Evolutionary conservation across 306 rosid species (phyloP), one percentile per base, ranked within the genome.

Genomic region (Potentilla sterilis): DNA sequence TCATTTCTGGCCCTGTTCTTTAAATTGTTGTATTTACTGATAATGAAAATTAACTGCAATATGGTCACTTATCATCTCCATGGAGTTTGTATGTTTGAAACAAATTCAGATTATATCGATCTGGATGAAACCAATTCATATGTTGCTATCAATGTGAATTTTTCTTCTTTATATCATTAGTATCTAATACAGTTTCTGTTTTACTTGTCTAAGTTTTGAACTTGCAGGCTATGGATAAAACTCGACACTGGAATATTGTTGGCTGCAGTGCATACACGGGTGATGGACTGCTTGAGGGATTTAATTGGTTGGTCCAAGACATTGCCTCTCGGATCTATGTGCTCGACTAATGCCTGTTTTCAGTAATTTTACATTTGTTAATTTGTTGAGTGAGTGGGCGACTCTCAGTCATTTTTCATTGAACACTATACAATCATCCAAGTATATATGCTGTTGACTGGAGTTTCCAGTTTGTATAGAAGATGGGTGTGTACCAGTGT

Each of bases 261-360:
- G 97, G 98, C 9, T 93, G 97, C 62, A 89, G 97, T 72, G 97
- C 93, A 34, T 82, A 78, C 75, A 88, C 93, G 2, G 98, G 97
- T 2, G 89, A 89, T 71, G 96, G 97, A 38, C 83, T 91, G 80
- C 89, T 93, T 18, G 89, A 87, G 83, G 98, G 93, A 24, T 88
- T 91, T 78, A 87, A 89, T 88, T 89, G 98, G 98, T 63, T 93
- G 88, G 97, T 93, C 75, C 91, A 91, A 78, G 97, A 91, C 81
- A 78, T 93, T 64, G 97, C 97, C 49, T 93, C 97, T 44, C 86
- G 93, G 82, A 89, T 91, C 73, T 91, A 93, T 79, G 81, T 89
- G 86, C 90, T 91, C 52, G 84, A 79, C 40, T 81, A 55, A 68
- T 28, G 44, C 38, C 59, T 69, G 9, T 16, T 3, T 15, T 47